Conservation (phyloP, 371 early-diverging fungal genomes). For the Apophysomyces sp. region DNA sequence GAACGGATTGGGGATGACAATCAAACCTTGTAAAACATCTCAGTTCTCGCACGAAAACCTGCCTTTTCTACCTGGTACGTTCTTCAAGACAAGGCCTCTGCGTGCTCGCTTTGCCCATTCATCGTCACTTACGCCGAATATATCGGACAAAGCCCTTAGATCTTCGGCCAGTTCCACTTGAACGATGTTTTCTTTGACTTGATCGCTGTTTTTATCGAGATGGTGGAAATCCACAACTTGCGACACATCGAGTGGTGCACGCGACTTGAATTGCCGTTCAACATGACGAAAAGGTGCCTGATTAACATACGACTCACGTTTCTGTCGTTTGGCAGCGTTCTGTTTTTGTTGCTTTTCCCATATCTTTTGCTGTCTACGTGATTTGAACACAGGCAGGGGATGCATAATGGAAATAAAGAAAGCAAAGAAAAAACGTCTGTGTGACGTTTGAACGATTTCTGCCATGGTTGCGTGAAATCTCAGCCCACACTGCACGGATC, state of each 20-base stretch:
- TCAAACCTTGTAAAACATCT: constrained; percentile 52
- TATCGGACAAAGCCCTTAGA: neutral
- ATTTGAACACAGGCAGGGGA: constrained; percentile 18
- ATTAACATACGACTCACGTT: constrained; percentile 39
- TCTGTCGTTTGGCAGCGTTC: constrained; percentile 23
- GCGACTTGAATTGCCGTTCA: constrained; percentile 71
- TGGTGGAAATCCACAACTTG: constrained; percentile 56
- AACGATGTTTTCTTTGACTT: constrained; percentile 24
- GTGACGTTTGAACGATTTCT: neutral
- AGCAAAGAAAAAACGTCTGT: neutral
- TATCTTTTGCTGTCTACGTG: constrained; percentile 46
- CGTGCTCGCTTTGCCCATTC: neutral
- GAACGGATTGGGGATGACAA: constrained; percentile 77
- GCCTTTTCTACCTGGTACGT: constrained; percentile 24
- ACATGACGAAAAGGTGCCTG: constrained; percentile 78
- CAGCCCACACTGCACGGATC: no score
- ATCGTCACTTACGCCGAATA: constrained; percentile 6
- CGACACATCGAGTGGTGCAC: constrained; percentile 55
- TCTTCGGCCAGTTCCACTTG: constrained; percentile 18
- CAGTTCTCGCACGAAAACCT: neutral
- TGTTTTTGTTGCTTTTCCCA: constrained; percentile 29
- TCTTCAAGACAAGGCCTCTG: constrained; percentile 33
- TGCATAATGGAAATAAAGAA: neutral
- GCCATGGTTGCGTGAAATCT: no score
- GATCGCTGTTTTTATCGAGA: constrained; percentile 19